Evolutionary conservation across 192 early-diverging fungal species (phyloP), one percentile per base, ranked within the genome.

Genomic region (Ambispora gerdemannii): DNA sequence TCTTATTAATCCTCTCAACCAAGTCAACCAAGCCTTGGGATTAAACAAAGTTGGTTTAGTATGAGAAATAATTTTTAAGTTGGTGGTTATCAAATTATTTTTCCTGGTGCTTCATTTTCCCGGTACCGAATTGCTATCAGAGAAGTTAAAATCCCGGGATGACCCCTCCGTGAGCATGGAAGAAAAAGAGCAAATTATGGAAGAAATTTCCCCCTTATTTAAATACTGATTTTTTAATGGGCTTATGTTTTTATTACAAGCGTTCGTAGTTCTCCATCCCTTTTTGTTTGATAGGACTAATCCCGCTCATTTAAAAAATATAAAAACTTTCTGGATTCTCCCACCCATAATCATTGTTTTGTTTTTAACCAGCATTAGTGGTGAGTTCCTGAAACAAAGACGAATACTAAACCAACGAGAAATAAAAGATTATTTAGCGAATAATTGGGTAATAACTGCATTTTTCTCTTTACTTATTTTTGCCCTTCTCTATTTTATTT

Each of bases 31-130:
- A n/a, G n/a, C n/a, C n/a, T n/a, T n/a, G n/a, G n/a, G n/a, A n/a
- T n/a, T n/a, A n/a, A n/a, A n/a, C n/a, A n/a, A n/a, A n/a, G n/a
- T n/a, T n/a, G n/a, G n/a, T n/a, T n/a, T n/a, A n/a, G n/a, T n/a
- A n/a, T n/a, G n/a, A n/a, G 53, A 27, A 27, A 20, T 56, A 27
- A 56, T 56, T 56, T 56, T 56, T 56, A 56, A 56, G 24, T 56
- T 56, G 24, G n/a, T 56, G 24, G 24, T 56, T 11, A 27, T 56
- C 6, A 27, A 56, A 56, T 7, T 56, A 56, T 22, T 56, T 56
- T 56, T 56, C 4, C 25, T 56, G 7, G 8, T 10, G 24, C 8
- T 56, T 27, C 25, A 22, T 27, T 56, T n/a, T 56, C 24, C 53
- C 17, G n/a, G 4, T 7, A 56, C 4, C 7, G 4, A 56, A 56